These are phyloP conservation scores for Pachysandra terminalis DNA, from an alignment of 164 flowering plant genomes.

Conservation along the genomic window DNA sequence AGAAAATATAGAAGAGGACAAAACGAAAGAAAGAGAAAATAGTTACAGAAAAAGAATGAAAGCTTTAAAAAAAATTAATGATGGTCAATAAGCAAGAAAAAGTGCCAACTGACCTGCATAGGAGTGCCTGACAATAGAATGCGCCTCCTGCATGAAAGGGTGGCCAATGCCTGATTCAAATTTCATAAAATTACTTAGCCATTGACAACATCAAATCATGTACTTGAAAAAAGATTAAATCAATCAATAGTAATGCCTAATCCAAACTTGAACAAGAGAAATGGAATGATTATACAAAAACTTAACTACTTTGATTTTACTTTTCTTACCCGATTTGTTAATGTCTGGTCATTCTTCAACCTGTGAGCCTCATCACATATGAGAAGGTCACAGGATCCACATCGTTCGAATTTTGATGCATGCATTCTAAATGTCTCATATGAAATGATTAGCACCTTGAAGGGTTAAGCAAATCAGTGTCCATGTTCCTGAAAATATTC, in stretches of 20 bases:
- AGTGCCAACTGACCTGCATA: constrained; percentile 67
- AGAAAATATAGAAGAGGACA: constrained; percentile 5
- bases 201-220: background rate
- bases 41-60: background rate
- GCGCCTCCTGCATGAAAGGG: constrained; percentile 82
- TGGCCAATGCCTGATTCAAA: constrained; percentile 78
- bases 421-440: constrained; percentile 99
- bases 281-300: too few relatives aligned
- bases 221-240: background rate
- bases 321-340: constrained; percentile 77
- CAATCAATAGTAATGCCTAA: too few relatives aligned
- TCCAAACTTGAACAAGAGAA: background rate
- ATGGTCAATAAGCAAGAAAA: constrained; percentile 5
- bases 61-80: background rate
- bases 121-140: constrained; percentile 94
- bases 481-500: background rate
- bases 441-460: constrained; percentile 88
- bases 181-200: constrained; percentile 1
- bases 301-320: background rate
- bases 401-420: constrained; percentile 67
- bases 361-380: constrained; percentile 99
- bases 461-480: constrained; percentile 21
- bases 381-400: constrained; percentile 89
- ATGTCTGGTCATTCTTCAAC: constrained; percentile 92
- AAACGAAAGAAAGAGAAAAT: background rate